Evolutionary conservation across 139 green algal species (phyloP), one percentile per base, ranked within the genome.

Genomic region (Penium margaritaceum): DNA sequence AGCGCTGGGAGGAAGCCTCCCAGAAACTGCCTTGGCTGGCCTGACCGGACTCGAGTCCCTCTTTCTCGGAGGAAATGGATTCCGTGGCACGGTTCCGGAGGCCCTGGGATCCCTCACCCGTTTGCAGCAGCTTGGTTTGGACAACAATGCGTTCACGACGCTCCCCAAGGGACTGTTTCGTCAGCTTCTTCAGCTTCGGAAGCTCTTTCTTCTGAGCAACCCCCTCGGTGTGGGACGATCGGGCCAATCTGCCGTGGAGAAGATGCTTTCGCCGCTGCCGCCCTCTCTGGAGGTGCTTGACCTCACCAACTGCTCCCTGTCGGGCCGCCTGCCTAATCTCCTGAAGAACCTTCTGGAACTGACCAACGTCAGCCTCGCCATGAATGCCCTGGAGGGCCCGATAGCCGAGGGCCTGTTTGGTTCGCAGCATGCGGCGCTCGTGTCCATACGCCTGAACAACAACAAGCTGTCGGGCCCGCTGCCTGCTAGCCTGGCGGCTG

Each of bases 381-480:
- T 66, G 0, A 66, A 66, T 30, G 33, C 32, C n/a, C 24, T 66
- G 24, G 33, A 38, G 7, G 58, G 58, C 58, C 24, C 9, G 32
- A 38, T 66, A 27, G 19, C 58, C 30, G 33, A 39, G 14, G 58
- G 58, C n/a, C 14, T 66, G 32, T 38, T 44, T 9, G 58, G 58
- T 12, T 24, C 58, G 32, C 58, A 66, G 24, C 27, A 39, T 17
- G 24, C 58, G 32, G 27, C 30, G 14, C 58, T 66, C 5, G n/a
- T 66, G 9, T 66, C 58, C 3, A 24, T 66, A 17, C 58, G 58
- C 12, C 58, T 66, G 4, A 66, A 66, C 58, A 66, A 66, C 58
- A 66, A 66, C 33, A 4, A 36, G 58, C 33, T 66, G n/a, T 29
- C 58, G 24, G 58, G 58, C 58, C 58, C 33, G 24, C 34, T 66